phyloP scores from a whole-genome alignment of 164 flowering plant species.

The Magnolia sinica region DNA sequence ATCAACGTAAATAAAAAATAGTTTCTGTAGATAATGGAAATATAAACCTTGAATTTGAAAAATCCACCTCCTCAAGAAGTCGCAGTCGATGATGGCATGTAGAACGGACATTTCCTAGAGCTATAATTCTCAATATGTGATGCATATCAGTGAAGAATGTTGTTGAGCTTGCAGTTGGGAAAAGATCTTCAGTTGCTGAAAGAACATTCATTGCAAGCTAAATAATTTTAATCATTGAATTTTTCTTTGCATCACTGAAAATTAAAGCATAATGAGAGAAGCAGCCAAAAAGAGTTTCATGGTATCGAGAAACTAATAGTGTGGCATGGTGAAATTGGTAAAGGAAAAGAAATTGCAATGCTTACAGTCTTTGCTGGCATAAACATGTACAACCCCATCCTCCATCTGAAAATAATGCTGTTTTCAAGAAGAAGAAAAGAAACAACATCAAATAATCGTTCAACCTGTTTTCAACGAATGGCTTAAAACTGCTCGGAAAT shows the following conservation, averaged over 20 bases:
- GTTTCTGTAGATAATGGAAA: neutral
- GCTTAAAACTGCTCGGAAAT: neutral
- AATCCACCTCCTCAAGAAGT: constrained; percentile 65
- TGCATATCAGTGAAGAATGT: constrained; percentile 80
- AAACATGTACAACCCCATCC: constrained; percentile 76
- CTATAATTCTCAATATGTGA: constrained; percentile 46
- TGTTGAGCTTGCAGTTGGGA: constrained; percentile 68
- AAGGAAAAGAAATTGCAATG: neutral
- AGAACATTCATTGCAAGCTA: neutral
- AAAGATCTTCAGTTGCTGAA: constrained; percentile 52
- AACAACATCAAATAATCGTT: constrained; percentile 3
- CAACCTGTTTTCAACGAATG: neutral
- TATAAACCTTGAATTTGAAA: neutral
- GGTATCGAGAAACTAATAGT: neutral
- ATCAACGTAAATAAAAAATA: neutral
- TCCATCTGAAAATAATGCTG: constrained; percentile 79
- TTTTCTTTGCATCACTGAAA: neutral
- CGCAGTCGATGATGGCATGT: constrained; percentile 59
- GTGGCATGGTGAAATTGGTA: neutral
- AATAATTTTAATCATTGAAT: neutral
- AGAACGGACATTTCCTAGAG: constrained; percentile 59
- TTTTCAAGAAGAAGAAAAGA: constrained; percentile 7
- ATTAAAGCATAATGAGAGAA: neutral
- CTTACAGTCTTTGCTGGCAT: constrained; percentile 57
- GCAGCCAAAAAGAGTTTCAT: neutral